Evolutionary conservation across 2,329 filamentous ascomycete genomes (phyloP).

Genomic region (Hortaea werneckii): DNA sequence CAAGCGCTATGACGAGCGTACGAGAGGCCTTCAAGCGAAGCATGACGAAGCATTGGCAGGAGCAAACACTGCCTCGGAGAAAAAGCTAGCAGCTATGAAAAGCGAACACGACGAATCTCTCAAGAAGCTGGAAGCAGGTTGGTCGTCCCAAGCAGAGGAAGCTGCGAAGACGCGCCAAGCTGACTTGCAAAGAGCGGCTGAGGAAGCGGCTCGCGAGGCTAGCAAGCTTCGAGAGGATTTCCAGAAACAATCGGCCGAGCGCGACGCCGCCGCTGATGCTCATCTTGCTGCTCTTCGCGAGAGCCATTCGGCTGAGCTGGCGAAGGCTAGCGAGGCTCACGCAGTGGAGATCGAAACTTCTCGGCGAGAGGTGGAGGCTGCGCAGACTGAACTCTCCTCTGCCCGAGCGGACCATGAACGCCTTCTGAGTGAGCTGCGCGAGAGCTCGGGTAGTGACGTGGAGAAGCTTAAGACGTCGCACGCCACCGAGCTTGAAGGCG

Average conservation of each 20-base stretch:
- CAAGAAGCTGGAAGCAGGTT: slow-evolving; percentile 5
- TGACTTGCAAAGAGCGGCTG: slow-evolving; percentile 6
- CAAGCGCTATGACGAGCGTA: background rate
- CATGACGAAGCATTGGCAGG: background rate
- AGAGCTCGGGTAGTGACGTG: slow-evolving; percentile 2
- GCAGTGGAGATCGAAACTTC: slow-evolving; percentile 1
- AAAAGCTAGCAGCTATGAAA: background rate
- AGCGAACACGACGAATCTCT: background rate
- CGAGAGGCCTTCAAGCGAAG: background rate
- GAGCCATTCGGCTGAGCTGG: slow-evolving; percentile 5
- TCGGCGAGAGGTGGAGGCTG: background rate
- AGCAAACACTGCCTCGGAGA: background rate
- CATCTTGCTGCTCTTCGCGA: slow-evolving; percentile 4
- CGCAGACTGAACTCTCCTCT: slow-evolving; percentile 2
- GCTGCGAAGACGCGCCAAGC: slow-evolving; percentile 5
- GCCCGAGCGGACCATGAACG: slow-evolving; percentile 3
- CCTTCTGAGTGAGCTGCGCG: slow-evolving; percentile 2
- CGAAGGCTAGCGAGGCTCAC: slow-evolving; percentile 2
- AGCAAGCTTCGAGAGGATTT: background rate
- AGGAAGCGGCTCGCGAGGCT: background rate
- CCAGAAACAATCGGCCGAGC: slow-evolving; percentile 3
- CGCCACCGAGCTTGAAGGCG: slow-evolving; percentile 5
- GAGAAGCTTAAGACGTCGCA: slow-evolving; percentile 6
- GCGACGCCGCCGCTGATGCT: slow-evolving; percentile 5
- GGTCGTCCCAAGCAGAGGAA: slow-evolving; percentile 7